Evolutionary conservation across 495 filamentous ascomycete genomes (phyloP).

Genomic region (Penicillium daleae): DNA sequence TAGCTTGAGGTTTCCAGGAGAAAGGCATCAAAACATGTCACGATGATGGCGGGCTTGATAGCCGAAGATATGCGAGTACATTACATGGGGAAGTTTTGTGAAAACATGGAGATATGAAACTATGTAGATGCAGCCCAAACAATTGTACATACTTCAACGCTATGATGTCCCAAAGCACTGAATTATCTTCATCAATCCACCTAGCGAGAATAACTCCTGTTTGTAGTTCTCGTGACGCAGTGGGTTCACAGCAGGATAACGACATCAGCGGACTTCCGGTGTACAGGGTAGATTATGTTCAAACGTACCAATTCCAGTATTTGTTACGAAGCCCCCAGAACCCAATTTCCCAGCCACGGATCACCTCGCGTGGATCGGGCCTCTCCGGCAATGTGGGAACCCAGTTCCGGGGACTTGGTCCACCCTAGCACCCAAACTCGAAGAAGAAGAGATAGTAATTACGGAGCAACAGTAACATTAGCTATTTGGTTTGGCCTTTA

Average conservation of each 20-base stretch:
- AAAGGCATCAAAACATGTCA: neutral
- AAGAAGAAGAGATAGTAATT: neutral
- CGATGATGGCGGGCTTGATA: neutral
- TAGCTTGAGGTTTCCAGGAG: neutral
- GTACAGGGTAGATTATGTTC: neutral
- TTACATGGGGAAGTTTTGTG: neutral
- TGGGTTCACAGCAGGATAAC: neutral
- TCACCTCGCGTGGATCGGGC: slow-evolving; percentile 30
- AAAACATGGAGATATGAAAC: neutral
- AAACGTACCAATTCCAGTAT: slow-evolving; percentile 4
- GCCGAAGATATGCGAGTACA: neutral
- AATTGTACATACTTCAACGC: neutral
- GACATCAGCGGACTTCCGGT: neutral
- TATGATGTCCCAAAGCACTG: neutral
- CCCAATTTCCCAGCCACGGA: slow-evolving; percentile 25
- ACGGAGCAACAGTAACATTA: neutral
- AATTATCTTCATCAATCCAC: neutral
- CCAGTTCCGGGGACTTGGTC: slow-evolving; percentile 18
- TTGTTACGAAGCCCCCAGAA: slow-evolving; percentile 13
- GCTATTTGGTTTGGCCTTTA: too few species aligned
- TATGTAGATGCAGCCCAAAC: too few species aligned
- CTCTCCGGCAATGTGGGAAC: slow-evolving; percentile 18
- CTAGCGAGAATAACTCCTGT: neutral
- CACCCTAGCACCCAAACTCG: neutral
- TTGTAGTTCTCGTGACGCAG: neutral